A percentile compares a stretch with the other conserved stretches of the same genome.
Conservation (phyloP, 768 basidiomycete genomes). For the Favolaschia claudopus region DNA sequence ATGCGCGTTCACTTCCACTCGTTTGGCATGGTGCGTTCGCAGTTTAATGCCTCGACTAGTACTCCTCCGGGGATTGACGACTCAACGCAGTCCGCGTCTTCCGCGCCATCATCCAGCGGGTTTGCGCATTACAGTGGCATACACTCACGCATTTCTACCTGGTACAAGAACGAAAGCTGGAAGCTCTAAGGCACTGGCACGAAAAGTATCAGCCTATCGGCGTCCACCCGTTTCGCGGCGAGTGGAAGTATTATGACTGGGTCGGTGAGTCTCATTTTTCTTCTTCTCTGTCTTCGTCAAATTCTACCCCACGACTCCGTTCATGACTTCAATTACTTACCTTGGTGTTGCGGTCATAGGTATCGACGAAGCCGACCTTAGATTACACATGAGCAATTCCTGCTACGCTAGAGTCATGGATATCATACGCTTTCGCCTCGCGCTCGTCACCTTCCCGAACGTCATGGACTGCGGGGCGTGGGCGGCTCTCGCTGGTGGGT, state of each 20-base stretch:
- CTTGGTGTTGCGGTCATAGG: too few species aligned
- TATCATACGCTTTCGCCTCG: constrained; percentile 53
- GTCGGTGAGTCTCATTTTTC: constrained; percentile 71
- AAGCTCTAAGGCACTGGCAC: constrained; percentile 18
- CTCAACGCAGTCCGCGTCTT: constrained; percentile 43
- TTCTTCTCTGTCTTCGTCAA: too few species aligned
- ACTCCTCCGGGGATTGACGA: too few species aligned
- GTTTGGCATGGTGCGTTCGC: constrained; percentile 71
- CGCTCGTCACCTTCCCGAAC: constrained; percentile 58
- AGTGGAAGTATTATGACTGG: constrained; percentile 52
- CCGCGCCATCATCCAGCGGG: neutral
- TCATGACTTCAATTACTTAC: too few species aligned
- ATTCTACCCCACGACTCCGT: too few species aligned
- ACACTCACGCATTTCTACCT: constrained; percentile 39
- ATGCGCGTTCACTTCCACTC: constrained; percentile 67
- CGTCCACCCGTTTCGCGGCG: constrained; percentile 57
- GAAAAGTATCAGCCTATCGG: constrained; percentile 50
- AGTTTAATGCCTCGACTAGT: constrained; percentile 1
- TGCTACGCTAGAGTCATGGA: constrained; percentile 76
- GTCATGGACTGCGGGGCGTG: constrained; percentile 66
- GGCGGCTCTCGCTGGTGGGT: constrained; percentile 61
- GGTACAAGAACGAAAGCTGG: constrained; percentile 38
- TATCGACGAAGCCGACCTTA: constrained; percentile 76
- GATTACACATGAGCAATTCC: constrained; percentile 80
- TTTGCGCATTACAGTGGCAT: neutral